Evolutionary conservation across 805 yeast species (phyloP), one percentile per base, ranked within the genome.

Genomic region (Kodamaea neixiangensis): DNA sequence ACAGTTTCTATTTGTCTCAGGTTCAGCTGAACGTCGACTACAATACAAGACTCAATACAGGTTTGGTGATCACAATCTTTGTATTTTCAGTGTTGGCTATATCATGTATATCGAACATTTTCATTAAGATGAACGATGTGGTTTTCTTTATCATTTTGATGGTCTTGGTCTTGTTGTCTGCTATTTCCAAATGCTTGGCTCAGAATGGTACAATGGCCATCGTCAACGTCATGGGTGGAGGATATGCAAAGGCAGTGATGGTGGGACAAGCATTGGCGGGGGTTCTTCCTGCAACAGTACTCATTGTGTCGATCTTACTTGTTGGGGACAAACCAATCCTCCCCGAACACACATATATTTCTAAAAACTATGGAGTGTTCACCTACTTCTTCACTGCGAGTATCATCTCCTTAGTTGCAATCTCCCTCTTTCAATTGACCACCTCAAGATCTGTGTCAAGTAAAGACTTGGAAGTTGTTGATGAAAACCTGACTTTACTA

Each of bases 201-300:
- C 99, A 93, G 61, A 93, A 89, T 61, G 97, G 97, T 11, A 77
- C 87, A 5, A 83, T 92, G 83, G 96, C 98, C 3, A 76, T 89
- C 39, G 93, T 86, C 2, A 88, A 89, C 59, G 82, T 86, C 0
- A 75, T 82, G 61, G 92, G 94, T 4, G 77, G 89, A 1, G 77
- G 82, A 10, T 88, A 81, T 63, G 91, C 96, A 9, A 97, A 93
- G 61, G 96, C 88, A 0, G 87, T 87, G 1, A 89, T 94, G 86
- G 91, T 92, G 2, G 99, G 99, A 1, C 97, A 93, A 66, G 97
- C 96, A 0, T 71, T 93, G 15, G 89, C 97, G 0, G 99, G 99
- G 1, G 96, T 93, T 0, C 71, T 93, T 33, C 98, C 99, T 2
- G 83, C 97, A 0, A 63, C 87, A 14, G 84, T 86, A 10, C 78